A percentile compares a stretch with the other conserved stretches of the same genome.
Evolutionary conservation across 768 basidiomycete genomes (phyloP).

Genomic region (Chlorophyllum brunneum): DNA sequence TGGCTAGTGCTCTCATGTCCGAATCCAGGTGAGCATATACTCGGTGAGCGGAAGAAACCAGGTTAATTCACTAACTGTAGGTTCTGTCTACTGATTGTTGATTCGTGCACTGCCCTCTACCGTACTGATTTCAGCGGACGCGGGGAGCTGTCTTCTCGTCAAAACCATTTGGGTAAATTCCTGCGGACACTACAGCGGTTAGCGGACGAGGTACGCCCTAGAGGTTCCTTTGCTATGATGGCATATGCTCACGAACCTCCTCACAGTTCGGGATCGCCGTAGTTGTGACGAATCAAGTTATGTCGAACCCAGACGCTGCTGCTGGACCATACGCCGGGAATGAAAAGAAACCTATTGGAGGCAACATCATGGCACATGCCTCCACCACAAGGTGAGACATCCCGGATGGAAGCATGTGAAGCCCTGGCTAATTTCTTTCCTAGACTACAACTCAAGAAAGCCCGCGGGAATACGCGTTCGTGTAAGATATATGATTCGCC

Average conservation of each 20-base stretch:
- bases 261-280: conserved; percentile 94
- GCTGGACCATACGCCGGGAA: conserved; percentile 86
- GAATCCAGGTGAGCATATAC: conserved; percentile 77
- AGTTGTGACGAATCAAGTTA: conserved; percentile 96
- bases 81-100: conserved; percentile 94
- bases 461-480: conserved; percentile 84
- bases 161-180: conserved; percentile 95
- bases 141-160: conserved; percentile 91
- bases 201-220: conserved; percentile 80
- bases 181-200: conserved; percentile 87
- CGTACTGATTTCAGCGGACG: conserved; percentile 94
- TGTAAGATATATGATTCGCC: conserved; percentile 99
- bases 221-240: conserved; percentile 11
- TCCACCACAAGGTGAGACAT: conserved; percentile 83
- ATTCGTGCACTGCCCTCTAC: conserved; percentile 94
- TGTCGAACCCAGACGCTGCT: conserved; percentile 96
- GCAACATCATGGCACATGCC: conserved; percentile 99
- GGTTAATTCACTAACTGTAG: conserved; percentile 36
- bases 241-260: conserved; percentile 12
- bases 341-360: conserved; percentile 98
- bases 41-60: background rate
- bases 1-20: conserved; percentile 97
- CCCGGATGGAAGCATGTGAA: conserved; percentile 4
- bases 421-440: conserved; percentile 11
- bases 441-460: conserved; percentile 89